phyloP scores from a whole-genome alignment of 169 alveolate genomes.

The Plasmodium vinckei region DNA sequence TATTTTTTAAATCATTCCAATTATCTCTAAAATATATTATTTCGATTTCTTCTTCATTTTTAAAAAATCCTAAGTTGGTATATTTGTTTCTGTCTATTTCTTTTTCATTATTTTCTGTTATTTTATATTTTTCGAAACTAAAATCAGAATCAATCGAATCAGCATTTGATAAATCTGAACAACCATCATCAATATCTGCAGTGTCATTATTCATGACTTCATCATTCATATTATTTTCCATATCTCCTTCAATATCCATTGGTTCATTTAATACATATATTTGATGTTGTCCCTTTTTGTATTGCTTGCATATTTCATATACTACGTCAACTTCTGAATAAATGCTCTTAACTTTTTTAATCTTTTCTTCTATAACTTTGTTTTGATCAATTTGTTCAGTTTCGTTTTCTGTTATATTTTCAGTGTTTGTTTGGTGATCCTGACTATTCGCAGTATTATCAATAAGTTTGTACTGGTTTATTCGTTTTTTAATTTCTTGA shows the following conservation, averaged over 20 bases:
- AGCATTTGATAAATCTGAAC: neutral
- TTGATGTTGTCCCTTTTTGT: neutral
- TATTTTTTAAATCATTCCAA: constrained; percentile 27
- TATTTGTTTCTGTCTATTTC: neutral
- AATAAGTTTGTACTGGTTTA: neutral
- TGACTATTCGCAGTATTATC: neutral
- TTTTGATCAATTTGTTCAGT: neutral
- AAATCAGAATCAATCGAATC: neutral
- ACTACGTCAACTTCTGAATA: neutral
- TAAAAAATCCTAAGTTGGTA: neutral
- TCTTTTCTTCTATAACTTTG: neutral
- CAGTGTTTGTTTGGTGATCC: neutral
- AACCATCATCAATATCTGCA: neutral
- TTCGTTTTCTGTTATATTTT: neutral
- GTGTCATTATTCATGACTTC: neutral
- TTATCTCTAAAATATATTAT: constrained; percentile 22
- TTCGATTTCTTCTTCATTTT: constrained; percentile 5
- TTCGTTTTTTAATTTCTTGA: constrained; percentile 14
- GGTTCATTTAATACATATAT: too few species aligned
- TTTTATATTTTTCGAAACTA: neutral
- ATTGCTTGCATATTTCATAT: neutral
- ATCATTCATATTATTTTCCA: neutral
- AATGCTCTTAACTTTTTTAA: neutral
- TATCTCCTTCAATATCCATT: too few species aligned
- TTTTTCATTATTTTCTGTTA: neutral